phyloP scores from a whole-genome alignment of 768 basidiomycete genomes.

The Sistotremastrum suecicum region DNA sequence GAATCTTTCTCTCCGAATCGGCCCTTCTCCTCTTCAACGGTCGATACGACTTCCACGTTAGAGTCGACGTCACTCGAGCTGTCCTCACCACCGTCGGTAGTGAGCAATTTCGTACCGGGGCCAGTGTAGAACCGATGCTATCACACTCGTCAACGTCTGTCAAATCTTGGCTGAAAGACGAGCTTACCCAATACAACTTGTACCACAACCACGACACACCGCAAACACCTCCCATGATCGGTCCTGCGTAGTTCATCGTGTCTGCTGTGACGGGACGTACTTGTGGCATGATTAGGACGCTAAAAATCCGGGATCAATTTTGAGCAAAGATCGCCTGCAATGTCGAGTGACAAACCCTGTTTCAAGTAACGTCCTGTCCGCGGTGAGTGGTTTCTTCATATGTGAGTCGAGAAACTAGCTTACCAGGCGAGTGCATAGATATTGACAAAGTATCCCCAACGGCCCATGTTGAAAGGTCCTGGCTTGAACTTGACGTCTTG shows the following conservation, averaged over 20 bases:
- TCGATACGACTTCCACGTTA: too few relatives aligned
- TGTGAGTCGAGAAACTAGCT: neutral
- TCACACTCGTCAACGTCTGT: too few relatives aligned
- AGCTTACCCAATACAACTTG: slow-evolving; percentile 8
- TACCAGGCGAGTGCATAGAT: slow-evolving; percentile 9
- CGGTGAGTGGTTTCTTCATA: neutral
- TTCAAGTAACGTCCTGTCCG: slow-evolving; percentile 6
- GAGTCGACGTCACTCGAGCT: too few relatives aligned
- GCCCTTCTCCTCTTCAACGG: too few relatives aligned
- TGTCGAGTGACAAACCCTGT: slow-evolving; percentile 4
- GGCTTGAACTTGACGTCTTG: slow-evolving; percentile 6
- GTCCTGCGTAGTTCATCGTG: slow-evolving; percentile 12
- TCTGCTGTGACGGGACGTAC: slow-evolving; percentile 7
- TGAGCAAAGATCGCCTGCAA: neutral
- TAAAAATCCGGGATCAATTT: neutral
- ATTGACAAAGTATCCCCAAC: slow-evolving; percentile 9
- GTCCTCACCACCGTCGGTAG: too few relatives aligned
- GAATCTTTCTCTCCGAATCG: too few relatives aligned
- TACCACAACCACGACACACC: slow-evolving; percentile 10
- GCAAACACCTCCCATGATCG: slow-evolving; percentile 9
- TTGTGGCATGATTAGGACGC: slow-evolving; percentile 12
- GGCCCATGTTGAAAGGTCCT: slow-evolving; percentile 9
- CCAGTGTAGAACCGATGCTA: too few relatives aligned
- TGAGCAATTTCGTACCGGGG: too few relatives aligned
- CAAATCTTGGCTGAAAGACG: too few relatives aligned